Evolutionary conservation across 805 yeast genomes (phyloP).

Genomic region (Candida sphagnicola): DNA sequence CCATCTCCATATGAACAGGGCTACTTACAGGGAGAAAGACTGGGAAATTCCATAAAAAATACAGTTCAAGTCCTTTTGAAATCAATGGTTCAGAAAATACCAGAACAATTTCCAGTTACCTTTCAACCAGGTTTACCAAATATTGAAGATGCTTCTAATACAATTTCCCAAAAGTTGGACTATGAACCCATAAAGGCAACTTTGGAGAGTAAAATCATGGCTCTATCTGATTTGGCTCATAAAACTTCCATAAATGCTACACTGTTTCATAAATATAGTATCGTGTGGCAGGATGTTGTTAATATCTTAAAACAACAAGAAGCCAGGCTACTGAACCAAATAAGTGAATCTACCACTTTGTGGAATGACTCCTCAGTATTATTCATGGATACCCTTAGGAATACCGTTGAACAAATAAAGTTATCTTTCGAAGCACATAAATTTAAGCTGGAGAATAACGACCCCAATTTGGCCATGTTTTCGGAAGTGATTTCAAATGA

Average conservation of each 20-base stretch:
- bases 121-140: slow-evolving; percentile 1
- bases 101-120: background rate
- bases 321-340: slow-evolving; percentile 13
- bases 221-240: slow-evolving; percentile 20
- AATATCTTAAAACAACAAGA: slow-evolving; percentile 23
- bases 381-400: slow-evolving; percentile 4
- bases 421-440: slow-evolving; percentile 3
- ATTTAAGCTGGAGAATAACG: background rate
- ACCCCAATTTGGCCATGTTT: background rate
- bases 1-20: slow-evolving; percentile 33
- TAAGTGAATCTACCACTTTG: slow-evolving; percentile 6
- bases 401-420: slow-evolving; percentile 6
- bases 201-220: slow-evolving; percentile 25
- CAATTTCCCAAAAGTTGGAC: slow-evolving; percentile 29
- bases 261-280: slow-evolving; percentile 22
- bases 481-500: slow-evolving; percentile 17
- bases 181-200: slow-evolving; percentile 28
- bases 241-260: slow-evolving; percentile 24
- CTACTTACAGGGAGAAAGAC: slow-evolving; percentile 28
- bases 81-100: slow-evolving; percentile 6
- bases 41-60: slow-evolving; percentile 19
- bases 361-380: slow-evolving; percentile 7
- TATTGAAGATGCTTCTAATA: slow-evolving; percentile 32
- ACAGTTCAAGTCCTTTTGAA: slow-evolving; percentile 12
- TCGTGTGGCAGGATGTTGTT: slow-evolving; percentile 25